These are phyloP conservation scores for Trametes elegans DNA, from an alignment of 768 basidiomycete species.

Conservation along the genomic window DNA sequence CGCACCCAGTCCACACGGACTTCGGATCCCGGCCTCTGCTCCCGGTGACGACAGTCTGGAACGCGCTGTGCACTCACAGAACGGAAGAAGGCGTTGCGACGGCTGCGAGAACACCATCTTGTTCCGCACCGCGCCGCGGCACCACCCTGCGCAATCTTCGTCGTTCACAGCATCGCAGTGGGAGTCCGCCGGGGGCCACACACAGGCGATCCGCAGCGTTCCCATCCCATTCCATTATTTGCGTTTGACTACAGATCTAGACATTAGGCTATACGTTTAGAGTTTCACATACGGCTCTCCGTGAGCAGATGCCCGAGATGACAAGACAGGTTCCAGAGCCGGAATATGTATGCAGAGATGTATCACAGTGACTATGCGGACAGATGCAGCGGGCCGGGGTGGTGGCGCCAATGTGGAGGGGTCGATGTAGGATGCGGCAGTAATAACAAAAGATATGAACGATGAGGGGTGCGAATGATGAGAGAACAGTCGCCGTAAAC, in stretches of 20 bases:
- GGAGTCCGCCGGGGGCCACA: too few species aligned
- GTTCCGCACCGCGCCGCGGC: too few species aligned
- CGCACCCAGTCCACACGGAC: not conserved
- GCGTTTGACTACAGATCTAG: not conserved
- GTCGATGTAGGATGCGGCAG: not conserved
- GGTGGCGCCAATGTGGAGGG: not conserved
- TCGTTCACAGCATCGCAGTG: too few species aligned
- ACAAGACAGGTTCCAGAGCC: too few species aligned
- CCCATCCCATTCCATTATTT: slow-evolving; percentile 1
- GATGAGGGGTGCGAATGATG: not conserved
- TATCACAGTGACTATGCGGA: too few species aligned
- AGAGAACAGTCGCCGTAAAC: not conserved
- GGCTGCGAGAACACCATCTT: too few species aligned
- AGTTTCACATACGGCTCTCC: not conserved
- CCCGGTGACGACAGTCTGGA: too few species aligned
- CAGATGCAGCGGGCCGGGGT: too few species aligned
- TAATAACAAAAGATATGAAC: not conserved
- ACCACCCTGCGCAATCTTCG: too few species aligned
- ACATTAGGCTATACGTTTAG: slow-evolving; percentile 5
- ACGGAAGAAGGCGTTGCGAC: too few species aligned
- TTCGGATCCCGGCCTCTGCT: not conserved
- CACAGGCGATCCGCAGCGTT: not conserved
- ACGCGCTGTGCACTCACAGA: too few species aligned
- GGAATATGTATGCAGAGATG: too few species aligned
- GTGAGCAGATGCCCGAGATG: not conserved